Evolutionary conservation across 2,329 filamentous ascomycete species (phyloP).

Genomic region (Botryotinia convoluta): DNA sequence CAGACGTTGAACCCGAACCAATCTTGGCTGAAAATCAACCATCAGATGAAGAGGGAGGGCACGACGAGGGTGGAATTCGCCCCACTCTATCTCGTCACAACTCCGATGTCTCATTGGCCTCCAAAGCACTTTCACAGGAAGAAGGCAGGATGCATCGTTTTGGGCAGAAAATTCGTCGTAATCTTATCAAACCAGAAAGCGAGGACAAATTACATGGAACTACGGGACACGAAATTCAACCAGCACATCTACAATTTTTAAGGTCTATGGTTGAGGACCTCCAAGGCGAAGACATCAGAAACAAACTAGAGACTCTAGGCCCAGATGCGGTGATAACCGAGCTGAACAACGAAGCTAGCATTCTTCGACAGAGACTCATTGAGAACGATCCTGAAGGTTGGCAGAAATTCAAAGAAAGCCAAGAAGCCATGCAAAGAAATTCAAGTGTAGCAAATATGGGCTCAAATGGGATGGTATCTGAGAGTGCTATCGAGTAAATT

Average conservation of each 20-base stretch:
- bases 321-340: constrained; percentile 62
- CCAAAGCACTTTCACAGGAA: constrained; percentile 62
- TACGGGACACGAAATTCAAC: constrained; percentile 42
- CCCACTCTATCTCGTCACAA: constrained; percentile 53
- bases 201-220: constrained; percentile 38
- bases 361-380: constrained; percentile 48
- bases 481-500: constrained; percentile 30
- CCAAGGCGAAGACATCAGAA: constrained; percentile 55
- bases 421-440: constrained; percentile 43
- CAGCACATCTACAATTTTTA: constrained; percentile 46
- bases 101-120: constrained; percentile 66
- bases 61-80: constrained; percentile 42
- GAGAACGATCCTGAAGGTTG: constrained; percentile 66
- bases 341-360: constrained; percentile 46
- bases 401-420: constrained; percentile 59
- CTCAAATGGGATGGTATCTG: constrained; percentile 28
- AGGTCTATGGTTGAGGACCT: constrained; percentile 62
- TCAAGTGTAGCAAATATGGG: constrained; percentile 24
- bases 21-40: constrained; percentile 31
- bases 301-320: constrained; percentile 47
- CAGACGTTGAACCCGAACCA: constrained; percentile 29
- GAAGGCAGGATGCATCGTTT: constrained; percentile 70
- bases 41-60: constrained; percentile 43
- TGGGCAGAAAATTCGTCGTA: constrained; percentile 63
- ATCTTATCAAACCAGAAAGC: constrained; percentile 50